phyloP scores from a whole-genome alignment of 805 yeast species.

The Maudiozyma barnettii region DNA sequence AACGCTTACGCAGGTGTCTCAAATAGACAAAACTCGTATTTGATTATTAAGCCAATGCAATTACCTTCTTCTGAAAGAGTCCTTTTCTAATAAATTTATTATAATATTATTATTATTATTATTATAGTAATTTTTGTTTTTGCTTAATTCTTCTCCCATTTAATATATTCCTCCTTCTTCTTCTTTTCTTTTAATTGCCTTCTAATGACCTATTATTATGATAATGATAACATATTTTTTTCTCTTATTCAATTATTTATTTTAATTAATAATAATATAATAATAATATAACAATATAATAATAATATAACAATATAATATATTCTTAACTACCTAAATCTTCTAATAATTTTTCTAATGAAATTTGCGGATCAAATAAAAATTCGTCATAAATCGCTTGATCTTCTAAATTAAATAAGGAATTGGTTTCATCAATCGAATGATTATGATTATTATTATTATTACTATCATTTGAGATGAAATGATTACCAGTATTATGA shows the following conservation, averaged over 20 bases:
- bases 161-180: too few species aligned
- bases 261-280: neutral
- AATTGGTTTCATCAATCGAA: too few species aligned
- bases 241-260: neutral
- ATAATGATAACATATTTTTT: neutral
- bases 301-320: neutral
- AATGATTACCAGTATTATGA: too few species aligned
- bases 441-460: too few species aligned
- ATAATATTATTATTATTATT: too few species aligned
- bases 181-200: too few species aligned
- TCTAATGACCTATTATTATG: neutral
- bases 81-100: neutral
- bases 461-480: too few species aligned
- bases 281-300: neutral
- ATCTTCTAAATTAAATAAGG: too few species aligned
- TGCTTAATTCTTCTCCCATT: too few species aligned
- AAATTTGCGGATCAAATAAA: slow-evolving; percentile 7
- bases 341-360: slow-evolving; percentile 7
- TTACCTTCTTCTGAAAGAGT: slow-evolving; percentile 25
- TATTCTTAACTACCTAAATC: slow-evolving; percentile 3
- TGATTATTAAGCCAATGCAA: slow-evolving; percentile 21
- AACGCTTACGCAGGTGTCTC: slow-evolving; percentile 65
- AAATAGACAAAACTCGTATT: slow-evolving; percentile 47
- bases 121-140: too few species aligned
- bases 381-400: neutral